phyloP scores from a whole-genome alignment of 1,284 basidiomycete species.

The Apiotrichum laibachii region DNA sequence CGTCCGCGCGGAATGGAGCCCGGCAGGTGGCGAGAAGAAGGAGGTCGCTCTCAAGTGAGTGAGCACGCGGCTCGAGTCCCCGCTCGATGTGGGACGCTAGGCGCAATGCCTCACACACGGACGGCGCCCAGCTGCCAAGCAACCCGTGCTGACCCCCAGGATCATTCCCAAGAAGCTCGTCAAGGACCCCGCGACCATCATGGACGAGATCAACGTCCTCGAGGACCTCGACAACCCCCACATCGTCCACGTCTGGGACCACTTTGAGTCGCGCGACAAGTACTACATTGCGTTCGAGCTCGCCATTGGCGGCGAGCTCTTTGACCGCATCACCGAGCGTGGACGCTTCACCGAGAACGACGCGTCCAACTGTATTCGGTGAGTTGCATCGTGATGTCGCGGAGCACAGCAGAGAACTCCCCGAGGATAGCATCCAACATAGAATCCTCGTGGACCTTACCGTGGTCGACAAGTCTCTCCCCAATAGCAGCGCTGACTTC shows the following conservation, averaged over 20 bases:
- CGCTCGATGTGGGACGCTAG: too few species aligned
- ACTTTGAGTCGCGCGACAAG: constrained; percentile 84
- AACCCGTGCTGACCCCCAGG: constrained; percentile 52
- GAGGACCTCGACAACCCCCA: constrained; percentile 82
- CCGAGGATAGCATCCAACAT: too few species aligned
- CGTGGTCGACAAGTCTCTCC: too few species aligned
- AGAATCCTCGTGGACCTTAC: too few species aligned
- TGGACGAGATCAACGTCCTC: constrained; percentile 86
- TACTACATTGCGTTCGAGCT: constrained; percentile 91
- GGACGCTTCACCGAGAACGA: constrained; percentile 90
- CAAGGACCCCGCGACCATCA: constrained; percentile 80
- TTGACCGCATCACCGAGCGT: constrained; percentile 72
- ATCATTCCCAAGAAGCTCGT: constrained; percentile 88
- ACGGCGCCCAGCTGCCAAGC: background rate
- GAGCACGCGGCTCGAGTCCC: background rate
- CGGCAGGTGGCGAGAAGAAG: constrained; percentile 53
- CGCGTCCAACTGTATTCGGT: constrained; percentile 70
- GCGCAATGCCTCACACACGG: too few species aligned
- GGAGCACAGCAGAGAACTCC: too few species aligned
- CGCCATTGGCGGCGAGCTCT: constrained; percentile 83
- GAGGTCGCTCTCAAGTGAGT: constrained; percentile 68
- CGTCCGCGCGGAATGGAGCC: constrained; percentile 60
- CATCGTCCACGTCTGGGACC: constrained; percentile 62
- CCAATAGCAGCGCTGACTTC: constrained; percentile 1
- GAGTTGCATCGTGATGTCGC: constrained; percentile 31